Evolutionary conservation across 2,329 filamentous ascomycete genomes (phyloP), one percentile per base, ranked within the genome.

Genomic region (Proliferodiscus dingleyae): DNA sequence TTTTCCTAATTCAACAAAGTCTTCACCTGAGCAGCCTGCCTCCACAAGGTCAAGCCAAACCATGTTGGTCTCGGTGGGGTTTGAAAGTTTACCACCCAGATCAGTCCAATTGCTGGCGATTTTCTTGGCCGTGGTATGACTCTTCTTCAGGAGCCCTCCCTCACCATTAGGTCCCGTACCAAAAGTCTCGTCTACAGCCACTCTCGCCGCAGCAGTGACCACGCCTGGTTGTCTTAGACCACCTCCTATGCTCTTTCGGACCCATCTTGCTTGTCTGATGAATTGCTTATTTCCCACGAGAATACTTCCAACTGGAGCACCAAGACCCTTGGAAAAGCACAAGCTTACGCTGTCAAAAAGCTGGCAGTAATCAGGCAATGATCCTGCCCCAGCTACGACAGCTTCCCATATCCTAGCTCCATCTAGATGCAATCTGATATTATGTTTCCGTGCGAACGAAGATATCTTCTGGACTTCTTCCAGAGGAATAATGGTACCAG

Each of bases 321-420:
- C 88, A 0, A 94, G 74, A 0, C 87, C 87, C 63, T 94, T 94
- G 37, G 81, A 86, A 60, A 94, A 89, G 62, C 87, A 91, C 19
- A 93, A 68, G 53, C 77, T 87, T 10, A 91, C 71, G 42, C 80
- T 87, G 61, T 94, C 86, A 59, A 89, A 86, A 46, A 80, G 71
- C 5, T 70, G 72, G 53, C 80, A 80, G 61, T 78, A 89, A 0
- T 88, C 85, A 3, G 76, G 67, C 24, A 93, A 66, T 3, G 73
- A 75, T 0, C 81, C 85, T 0, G 82, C 82, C 1, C 81, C 84
- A 0, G 85, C 77, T 2, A 77, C 83, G 1, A 86, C 84, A 10
- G 85, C 88, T 62, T 94, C 86, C 87, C 87, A 94, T 11, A 94
- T 67, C 9, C 88, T 72, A 3, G 88, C 88, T 11, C 88, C 88